phyloP scores from a whole-genome alignment of 1,284 basidiomycete species.

The Cystobasidium slooffiae region DNA sequence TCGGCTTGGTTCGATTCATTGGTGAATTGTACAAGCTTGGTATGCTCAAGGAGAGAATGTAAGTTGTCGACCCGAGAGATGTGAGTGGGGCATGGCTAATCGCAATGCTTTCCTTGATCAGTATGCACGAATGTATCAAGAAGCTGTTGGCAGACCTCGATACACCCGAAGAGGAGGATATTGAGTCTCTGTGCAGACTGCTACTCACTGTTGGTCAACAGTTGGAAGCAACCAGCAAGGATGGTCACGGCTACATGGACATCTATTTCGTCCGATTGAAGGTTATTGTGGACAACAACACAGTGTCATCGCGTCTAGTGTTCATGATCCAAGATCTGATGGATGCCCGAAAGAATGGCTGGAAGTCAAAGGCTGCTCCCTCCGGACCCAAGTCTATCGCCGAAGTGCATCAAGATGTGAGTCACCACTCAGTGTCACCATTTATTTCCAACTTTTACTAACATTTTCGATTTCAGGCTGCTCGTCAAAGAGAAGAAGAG shows the following conservation, averaged over 20 bases:
- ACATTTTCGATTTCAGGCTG: constrained; percentile 60
- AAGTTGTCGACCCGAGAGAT: background rate
- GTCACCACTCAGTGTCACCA: constrained; percentile 52
- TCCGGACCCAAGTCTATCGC: constrained; percentile 87
- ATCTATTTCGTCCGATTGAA: constrained; percentile 91
- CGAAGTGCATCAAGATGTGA: constrained; percentile 81
- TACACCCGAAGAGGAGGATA: constrained; percentile 95
- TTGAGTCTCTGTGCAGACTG: constrained; percentile 93
- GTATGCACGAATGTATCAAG: constrained; percentile 94
- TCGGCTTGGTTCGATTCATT: constrained; percentile 96
- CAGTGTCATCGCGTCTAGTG: constrained; percentile 83
- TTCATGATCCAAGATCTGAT: constrained; percentile 96
- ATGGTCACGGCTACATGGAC: constrained; percentile 81
- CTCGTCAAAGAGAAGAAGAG: constrained; percentile 75
- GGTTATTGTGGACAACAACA: constrained; percentile 72
- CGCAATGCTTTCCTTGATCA: background rate
- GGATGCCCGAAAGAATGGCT: constrained; percentile 81
- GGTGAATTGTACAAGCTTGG: constrained; percentile 96
- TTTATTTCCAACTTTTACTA: constrained; percentile 44
- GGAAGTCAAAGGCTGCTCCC: constrained; percentile 73
- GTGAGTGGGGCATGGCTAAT: background rate
- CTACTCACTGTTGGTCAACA: constrained; percentile 82
- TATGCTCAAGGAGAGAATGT: constrained; percentile 87
- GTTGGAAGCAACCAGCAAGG: constrained; percentile 67
- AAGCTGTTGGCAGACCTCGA: constrained; percentile 89